Percentiles rank a stretch among this genome's conserved stretches.
Conservation (phyloP, 139 green algal genomes). For the Chlamydomonas applanata region DNA sequence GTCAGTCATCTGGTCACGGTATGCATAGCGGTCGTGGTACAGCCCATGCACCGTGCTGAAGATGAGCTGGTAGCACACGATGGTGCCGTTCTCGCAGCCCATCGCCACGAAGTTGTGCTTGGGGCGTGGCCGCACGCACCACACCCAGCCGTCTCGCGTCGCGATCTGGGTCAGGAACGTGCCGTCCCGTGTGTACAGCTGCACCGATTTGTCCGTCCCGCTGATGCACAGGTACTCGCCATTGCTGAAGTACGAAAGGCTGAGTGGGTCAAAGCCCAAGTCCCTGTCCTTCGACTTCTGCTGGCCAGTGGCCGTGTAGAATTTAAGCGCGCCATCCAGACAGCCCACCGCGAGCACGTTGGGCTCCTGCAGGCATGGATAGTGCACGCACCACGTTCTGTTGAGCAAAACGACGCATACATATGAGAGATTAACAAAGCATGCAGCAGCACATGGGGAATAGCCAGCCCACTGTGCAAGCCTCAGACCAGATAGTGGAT, state of each 20-base stretch:
- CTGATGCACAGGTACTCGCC: constrained; percentile 65
- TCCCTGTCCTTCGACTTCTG: constrained; percentile 61
- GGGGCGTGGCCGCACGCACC: constrained; percentile 50
- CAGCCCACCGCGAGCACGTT: constrained; percentile 66
- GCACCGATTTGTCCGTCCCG: constrained; percentile 63
- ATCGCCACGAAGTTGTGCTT: constrained; percentile 72
- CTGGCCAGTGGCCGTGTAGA: constrained; percentile 65
- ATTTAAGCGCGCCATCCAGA: constrained; percentile 72
- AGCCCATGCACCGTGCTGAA: constrained; percentile 65
- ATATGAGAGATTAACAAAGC: neutral
- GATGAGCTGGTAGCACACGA: constrained; percentile 36
- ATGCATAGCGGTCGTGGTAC: constrained; percentile 68
- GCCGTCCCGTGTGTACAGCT: constrained; percentile 68
- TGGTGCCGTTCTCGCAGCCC: constrained; percentile 69
- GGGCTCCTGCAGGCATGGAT: constrained; percentile 26
- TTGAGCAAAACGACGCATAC: neutral
- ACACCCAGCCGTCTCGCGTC: constrained; percentile 65
- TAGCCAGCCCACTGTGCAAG: neutral
- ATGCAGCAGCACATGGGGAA: neutral
- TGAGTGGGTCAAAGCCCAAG: constrained; percentile 60
- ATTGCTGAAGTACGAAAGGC: constrained; percentile 56
- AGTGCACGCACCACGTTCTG: no score
- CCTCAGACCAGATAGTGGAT: neutral
- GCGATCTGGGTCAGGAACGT: constrained; percentile 60
- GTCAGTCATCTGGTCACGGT: constrained; percentile 79